Conservation (phyloP, 78 protist genomes). For the Dictyostelium capitatum region DNA sequence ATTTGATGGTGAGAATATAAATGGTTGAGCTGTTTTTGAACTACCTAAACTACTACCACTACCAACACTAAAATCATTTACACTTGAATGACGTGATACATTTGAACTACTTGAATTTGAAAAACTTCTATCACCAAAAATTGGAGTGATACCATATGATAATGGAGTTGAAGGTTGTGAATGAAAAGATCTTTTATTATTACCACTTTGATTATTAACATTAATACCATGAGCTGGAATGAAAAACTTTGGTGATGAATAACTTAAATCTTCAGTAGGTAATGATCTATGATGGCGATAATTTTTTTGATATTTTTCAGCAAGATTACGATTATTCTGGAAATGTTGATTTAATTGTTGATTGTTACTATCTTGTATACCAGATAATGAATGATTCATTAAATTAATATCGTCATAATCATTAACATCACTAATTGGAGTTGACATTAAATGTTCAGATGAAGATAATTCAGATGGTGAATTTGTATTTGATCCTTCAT, state of each 20-base stretch:
- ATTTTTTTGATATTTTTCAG: neutral
- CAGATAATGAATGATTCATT: neutral
- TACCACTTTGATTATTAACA: neutral
- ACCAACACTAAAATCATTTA: neutral
- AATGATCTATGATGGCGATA: neutral
- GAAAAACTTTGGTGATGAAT: neutral
- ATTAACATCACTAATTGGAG: neutral
- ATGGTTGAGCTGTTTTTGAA: neutral
- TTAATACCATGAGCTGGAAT: neutral
- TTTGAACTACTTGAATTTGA: neutral
- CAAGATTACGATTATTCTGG: neutral
- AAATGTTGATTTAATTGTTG: no score
- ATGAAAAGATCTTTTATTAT: neutral
- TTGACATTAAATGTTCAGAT: neutral
- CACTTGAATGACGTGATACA: neutral
- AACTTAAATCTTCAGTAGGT: neutral
- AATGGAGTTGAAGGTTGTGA: conserved; percentile 20
- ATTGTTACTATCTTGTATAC: neutral
- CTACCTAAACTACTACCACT: neutral
- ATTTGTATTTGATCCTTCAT: neutral
- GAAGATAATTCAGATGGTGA: neutral
- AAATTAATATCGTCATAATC: neutral
- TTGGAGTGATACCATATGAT: neutral
- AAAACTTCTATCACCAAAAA: neutral
- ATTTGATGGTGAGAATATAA: neutral